Evolutionary conservation across 2,329 filamentous ascomycete species (phyloP).

Genomic region (Remersonia thermophila): DNA sequence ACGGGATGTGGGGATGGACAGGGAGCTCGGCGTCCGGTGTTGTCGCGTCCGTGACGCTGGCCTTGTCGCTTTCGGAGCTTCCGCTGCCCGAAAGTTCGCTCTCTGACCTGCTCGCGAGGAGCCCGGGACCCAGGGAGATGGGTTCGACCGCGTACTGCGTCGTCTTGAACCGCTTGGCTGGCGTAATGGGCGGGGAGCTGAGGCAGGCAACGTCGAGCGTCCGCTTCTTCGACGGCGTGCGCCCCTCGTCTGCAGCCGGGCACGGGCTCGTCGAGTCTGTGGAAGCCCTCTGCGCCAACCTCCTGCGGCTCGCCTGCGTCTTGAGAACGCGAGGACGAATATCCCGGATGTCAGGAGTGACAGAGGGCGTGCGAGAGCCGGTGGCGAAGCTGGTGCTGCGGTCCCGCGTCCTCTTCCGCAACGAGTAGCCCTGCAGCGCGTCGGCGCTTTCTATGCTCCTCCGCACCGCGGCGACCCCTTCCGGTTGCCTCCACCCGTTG

Average conservation of each 20-base stretch:
- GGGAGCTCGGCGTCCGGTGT: slow-evolving; percentile 38
- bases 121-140: slow-evolving; percentile 18
- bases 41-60: slow-evolving; percentile 33
- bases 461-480: slow-evolving; percentile 33
- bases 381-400: slow-evolving; percentile 26
- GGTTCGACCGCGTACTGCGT: slow-evolving; percentile 21
- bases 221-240: slow-evolving; percentile 19
- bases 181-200: slow-evolving; percentile 43
- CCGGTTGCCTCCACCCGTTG: slow-evolving; percentile 69
- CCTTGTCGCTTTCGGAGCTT: slow-evolving; percentile 22
- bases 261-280: slow-evolving; percentile 2
- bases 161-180: slow-evolving; percentile 37
- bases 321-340: slow-evolving; percentile 40
- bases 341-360: slow-evolving; percentile 43
- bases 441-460: slow-evolving; percentile 39
- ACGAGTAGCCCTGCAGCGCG: slow-evolving; percentile 38
- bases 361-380: slow-evolving; percentile 43
- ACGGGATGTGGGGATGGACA: slow-evolving; percentile 23
- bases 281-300: slow-evolving; percentile 20
- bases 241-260: too few species aligned
- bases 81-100: slow-evolving; percentile 13
- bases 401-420: slow-evolving; percentile 42
- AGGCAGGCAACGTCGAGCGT: slow-evolving; percentile 34
- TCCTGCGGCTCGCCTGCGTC: slow-evolving; percentile 21
- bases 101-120: slow-evolving; percentile 29